Evolutionary conservation across 495 filamentous ascomycete genomes (phyloP).

Genomic region (Penicillium malachiteum): DNA sequence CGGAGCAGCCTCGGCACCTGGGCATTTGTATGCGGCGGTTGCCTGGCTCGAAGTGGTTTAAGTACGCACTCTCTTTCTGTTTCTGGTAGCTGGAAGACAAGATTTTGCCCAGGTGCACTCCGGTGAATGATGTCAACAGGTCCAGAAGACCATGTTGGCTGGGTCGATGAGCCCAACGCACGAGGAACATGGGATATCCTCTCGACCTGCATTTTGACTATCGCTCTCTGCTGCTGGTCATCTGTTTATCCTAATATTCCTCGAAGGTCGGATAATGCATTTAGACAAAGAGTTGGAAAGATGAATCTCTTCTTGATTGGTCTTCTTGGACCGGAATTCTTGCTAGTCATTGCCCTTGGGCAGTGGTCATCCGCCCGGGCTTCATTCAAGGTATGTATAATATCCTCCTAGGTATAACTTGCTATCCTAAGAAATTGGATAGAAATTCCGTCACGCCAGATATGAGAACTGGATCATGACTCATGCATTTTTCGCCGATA

Average conservation of each 20-base stretch:
- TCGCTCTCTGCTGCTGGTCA: slow-evolving; percentile 30
- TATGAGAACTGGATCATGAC: slow-evolving; percentile 30
- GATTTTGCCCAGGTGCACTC: too few relatives aligned
- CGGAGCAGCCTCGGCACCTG: too few relatives aligned
- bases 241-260: slow-evolving; percentile 31
- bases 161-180: slow-evolving; percentile 31
- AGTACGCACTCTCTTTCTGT: too few relatives aligned
- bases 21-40: too few relatives aligned
- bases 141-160: slow-evolving; percentile 8
- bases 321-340: slow-evolving; percentile 35
- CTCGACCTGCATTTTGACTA: slow-evolving; percentile 32
- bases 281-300: slow-evolving; percentile 18
- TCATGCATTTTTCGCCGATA: slow-evolving; percentile 40
- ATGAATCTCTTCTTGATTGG: slow-evolving; percentile 24
- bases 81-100: too few relatives aligned
- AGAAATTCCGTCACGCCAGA: slow-evolving; percentile 18
- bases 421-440: neutral
- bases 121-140: neutral
- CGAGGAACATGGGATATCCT: slow-evolving; percentile 32
- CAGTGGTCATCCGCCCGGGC: slow-evolving; percentile 34
- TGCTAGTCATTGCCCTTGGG: slow-evolving; percentile 29
- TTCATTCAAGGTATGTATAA: slow-evolving; percentile 21
- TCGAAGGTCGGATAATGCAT: slow-evolving; percentile 6
- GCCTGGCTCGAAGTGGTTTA: too few relatives aligned
- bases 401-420: neutral